A percentile compares a stretch with the other conserved stretches of the same genome.
Evolutionary conservation across 108 stramenopile species (phyloP).

Genomic region (Tribonema minus): DNA sequence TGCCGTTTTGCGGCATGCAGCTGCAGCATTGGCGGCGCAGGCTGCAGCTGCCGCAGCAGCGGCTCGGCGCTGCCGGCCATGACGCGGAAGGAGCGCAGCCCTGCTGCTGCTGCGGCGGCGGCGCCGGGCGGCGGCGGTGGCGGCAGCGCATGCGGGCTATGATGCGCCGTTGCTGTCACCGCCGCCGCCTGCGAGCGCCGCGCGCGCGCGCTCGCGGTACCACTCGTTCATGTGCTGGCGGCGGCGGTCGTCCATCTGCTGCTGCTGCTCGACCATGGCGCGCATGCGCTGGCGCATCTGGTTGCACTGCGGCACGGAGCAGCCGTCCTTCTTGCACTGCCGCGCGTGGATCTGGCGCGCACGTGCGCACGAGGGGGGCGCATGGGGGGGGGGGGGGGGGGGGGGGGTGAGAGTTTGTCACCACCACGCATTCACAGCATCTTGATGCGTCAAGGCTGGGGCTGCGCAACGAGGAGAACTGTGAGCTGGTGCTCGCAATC

Average conservation of each 20-base stretch:
- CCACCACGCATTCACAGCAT: too few relatives aligned
- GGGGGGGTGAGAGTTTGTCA: neutral
- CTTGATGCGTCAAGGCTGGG: too few relatives aligned
- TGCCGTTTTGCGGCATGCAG: too few relatives aligned
- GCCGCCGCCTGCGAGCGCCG: neutral
- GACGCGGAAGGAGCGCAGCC: too few relatives aligned
- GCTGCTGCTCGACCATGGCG: constrained; percentile 46
- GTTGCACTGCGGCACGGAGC: constrained; percentile 88
- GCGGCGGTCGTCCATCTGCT: constrained; percentile 50
- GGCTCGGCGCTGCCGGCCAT: too few relatives aligned
- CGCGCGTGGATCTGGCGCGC: constrained; percentile 72
- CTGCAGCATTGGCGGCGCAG: too few relatives aligned
- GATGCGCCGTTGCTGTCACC: neutral
- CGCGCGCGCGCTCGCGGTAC: constrained; percentile 4
- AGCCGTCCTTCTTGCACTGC: constrained; percentile 74
- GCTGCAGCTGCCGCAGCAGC: too few relatives aligned
- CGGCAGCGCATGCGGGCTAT: neutral
- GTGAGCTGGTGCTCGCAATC: neutral
- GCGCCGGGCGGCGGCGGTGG: neutral
- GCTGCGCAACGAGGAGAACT: neutral
- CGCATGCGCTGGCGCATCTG: constrained; percentile 76
- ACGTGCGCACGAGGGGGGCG: neutral
- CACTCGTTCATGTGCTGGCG: constrained; percentile 22
- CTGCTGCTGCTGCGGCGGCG: too few relatives aligned
- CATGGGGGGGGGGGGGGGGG: neutral